Base-by-base conservation (phyloP, 2,329 filamentous ascomycete species). In the Cytospora piceicola region DNA sequence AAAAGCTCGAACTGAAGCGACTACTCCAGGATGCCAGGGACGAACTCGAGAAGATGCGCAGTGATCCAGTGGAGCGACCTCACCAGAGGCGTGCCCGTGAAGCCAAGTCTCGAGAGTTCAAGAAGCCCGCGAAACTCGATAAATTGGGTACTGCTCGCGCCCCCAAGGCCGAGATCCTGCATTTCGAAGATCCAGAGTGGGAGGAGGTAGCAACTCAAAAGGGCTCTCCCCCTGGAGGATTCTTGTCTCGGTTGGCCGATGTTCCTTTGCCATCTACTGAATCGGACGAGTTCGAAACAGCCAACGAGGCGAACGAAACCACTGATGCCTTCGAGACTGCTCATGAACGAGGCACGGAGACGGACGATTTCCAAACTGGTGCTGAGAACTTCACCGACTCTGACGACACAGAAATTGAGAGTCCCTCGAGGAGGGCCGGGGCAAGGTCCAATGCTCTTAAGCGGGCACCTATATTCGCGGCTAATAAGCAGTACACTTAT, bases 11-110 rank as follows among this genome's bases (percentile, higher is more conserved):
- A 78, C 86, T 98, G 62, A 94, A 93, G 78, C 91, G 94, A 67
- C 92, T 99, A 85, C 86, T 98, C 34, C 94, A 98, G 79, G 95
- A 99, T 73, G 90, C 94, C 29, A 89, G 94, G 42, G 95, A 99
- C 75, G 95, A 99, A 73, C 80, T 99, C 32, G 95, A 91, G 73
- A 84, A 93, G 77, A 78, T 87, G 56, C 86, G 88, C 67, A 86
- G 81, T 64, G 85, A 87, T 36, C 79, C 78, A 58, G 75, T 78
- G 27, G 72, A 68, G 59, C 60, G 66, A 20, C 66, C 66, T 15
- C 66, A 68, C 42, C 66, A 75, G 80, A 90, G 84, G 76, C 87
- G 79, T 82, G 90, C 76, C 75, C 87, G 84, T 69, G 90, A 88
- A 76, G 75, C 80, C 4, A 87, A 90, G 2, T 84, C 88, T 6